Evolutionary conservation across 192 early-diverging fungal species (phyloP), one percentile per base, ranked within the genome.

Genomic region (Umbelopsis vinacea): DNA sequence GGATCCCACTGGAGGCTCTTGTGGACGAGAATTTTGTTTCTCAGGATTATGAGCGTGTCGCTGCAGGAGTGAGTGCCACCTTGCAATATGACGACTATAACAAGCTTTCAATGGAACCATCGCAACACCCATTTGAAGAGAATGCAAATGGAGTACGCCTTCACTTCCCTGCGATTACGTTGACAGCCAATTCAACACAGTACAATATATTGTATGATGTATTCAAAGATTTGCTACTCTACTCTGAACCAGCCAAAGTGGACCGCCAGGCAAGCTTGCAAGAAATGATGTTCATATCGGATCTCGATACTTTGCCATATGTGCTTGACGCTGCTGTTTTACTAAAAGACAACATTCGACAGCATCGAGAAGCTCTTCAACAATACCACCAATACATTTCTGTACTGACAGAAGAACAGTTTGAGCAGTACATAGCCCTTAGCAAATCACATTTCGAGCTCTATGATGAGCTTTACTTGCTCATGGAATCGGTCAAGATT

Each of bases 221-320:
- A 22, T 87, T 92, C 24, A 88, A 82, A 4, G 90, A 92, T 47
- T 82, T 95, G 22, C 81, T 95, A 22, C 85, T 93, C 22, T 95
- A 92, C 69, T 85, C 85, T 35, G 93, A 93, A 72, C 91, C 93
- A 4, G 83, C 83, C 1, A 85, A 87, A 69, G 89, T 86, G 14
- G 87, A 88, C 29, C 82, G 90, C n/a, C 79, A 81, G 60, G 89
- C 90, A 69, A 79, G 85, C 23, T 77, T 93, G 21, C 85, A 88
- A 53, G 90, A 90, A 35, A 92, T 92, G 57, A 29, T 63, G 14
- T 63, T 63, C 17, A 63, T 63, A 37, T 63, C 57, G 7, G 70
- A 79, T 17, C 22, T 74, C 67, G 73, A 71, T 54, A 37, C 55
- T 33, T 52, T 76, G 48, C 40, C 69, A 52, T 76, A 79, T 33